A percentile compares a stretch with the other conserved stretches of the same genome.
Conservation (phyloP, 2,329 filamentous ascomycete genomes). For the Penicillium sp. region DNA sequence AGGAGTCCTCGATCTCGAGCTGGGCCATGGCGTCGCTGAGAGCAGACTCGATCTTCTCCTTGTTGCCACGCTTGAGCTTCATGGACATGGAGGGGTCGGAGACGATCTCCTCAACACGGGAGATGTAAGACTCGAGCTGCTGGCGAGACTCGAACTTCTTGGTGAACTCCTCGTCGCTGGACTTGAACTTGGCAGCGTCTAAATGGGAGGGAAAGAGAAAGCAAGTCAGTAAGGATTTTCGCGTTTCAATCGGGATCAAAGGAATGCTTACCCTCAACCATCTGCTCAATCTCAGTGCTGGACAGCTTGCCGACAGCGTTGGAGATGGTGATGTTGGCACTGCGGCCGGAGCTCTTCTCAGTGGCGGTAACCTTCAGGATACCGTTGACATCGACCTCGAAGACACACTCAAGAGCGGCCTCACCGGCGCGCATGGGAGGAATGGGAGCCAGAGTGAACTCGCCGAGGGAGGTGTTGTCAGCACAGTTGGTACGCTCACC, state of each 20-base stretch:
- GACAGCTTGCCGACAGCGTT: slow-evolving; percentile 99
- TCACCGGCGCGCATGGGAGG: slow-evolving; percentile 87
- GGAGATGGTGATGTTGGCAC: slow-evolving; percentile 98
- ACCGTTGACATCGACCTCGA: slow-evolving; percentile 99
- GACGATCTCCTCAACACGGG: slow-evolving; percentile 96
- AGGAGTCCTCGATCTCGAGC: slow-evolving; percentile 89
- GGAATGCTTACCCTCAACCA: slow-evolving; percentile 69
- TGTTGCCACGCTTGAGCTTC: slow-evolving; percentile 97
- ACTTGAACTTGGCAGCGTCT: slow-evolving; percentile 98
- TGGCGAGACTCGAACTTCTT: slow-evolving; percentile 99
- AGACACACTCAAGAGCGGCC: slow-evolving; percentile 93
- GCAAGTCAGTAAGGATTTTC: neutral
- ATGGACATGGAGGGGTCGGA: slow-evolving; percentile 92
- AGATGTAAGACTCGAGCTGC: slow-evolving; percentile 98
- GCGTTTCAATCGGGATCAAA: too few species aligned
- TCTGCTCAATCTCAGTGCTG: slow-evolving; percentile 88
- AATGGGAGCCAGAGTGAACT: slow-evolving; percentile 90
- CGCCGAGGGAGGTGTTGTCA: slow-evolving; percentile 95
- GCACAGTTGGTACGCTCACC: slow-evolving; percentile 97
- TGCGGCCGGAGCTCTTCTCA: slow-evolving; percentile 97
- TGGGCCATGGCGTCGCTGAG: slow-evolving; percentile 96
- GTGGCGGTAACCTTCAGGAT: slow-evolving; percentile 99
- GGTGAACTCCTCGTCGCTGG: slow-evolving; percentile 94
- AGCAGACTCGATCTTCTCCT: slow-evolving; percentile 98
- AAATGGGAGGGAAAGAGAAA: slow-evolving; percentile 13